These are phyloP conservation scores for Chaetomium cochliodes DNA, from an alignment of 495 filamentous ascomycete species.

Conservation along the genomic window DNA sequence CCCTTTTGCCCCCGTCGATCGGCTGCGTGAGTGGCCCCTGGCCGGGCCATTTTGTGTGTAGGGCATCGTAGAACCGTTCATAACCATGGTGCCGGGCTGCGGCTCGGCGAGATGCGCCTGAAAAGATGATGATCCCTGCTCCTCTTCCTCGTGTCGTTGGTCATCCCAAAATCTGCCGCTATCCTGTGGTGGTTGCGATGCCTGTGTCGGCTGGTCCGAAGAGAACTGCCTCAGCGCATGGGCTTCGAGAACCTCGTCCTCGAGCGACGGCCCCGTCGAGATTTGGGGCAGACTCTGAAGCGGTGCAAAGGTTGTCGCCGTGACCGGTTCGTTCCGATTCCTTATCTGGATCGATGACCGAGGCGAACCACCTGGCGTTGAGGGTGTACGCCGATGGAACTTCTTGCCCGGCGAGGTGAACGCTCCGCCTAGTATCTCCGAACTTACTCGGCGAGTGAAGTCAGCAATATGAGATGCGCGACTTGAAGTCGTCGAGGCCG, in stretches of 20 bases:
- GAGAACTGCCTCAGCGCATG: constrained; percentile 27
- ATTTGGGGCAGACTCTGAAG: constrained; percentile 40
- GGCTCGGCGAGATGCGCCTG: constrained; percentile 19
- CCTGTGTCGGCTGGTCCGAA: constrained; percentile 15
- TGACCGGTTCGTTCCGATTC: constrained; percentile 26
- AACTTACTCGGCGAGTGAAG: constrained; percentile 56
- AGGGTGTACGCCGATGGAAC: constrained; percentile 33
- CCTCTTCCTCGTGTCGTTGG: constrained; percentile 22
- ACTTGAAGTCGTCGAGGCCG: constrained; percentile 71
- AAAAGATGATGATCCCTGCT: constrained; percentile 25
- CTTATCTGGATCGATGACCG: constrained; percentile 15
- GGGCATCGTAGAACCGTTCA: constrained; percentile 29
- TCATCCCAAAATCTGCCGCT: constrained; percentile 31
- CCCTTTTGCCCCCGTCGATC: constrained; percentile 46
- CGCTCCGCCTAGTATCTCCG: constrained; percentile 36
- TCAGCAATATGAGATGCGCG: constrained; percentile 57
- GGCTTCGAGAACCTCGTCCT: constrained; percentile 34
- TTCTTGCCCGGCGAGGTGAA: constrained; percentile 31
- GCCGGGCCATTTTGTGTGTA: constrained; percentile 38
- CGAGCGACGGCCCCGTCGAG: constrained; percentile 42
- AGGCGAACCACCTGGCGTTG: constrained; percentile 31
- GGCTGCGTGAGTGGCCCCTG: constrained; percentile 50
- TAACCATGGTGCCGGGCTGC: constrained; percentile 19
- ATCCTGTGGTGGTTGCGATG: constrained; percentile 21
- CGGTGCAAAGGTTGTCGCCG: constrained; percentile 29